A percentile compares a stretch with the other conserved stretches of the same genome.
phyloP scores from a whole-genome alignment of 305 asterid genomes.

The Fraxinus platypoda region DNA sequence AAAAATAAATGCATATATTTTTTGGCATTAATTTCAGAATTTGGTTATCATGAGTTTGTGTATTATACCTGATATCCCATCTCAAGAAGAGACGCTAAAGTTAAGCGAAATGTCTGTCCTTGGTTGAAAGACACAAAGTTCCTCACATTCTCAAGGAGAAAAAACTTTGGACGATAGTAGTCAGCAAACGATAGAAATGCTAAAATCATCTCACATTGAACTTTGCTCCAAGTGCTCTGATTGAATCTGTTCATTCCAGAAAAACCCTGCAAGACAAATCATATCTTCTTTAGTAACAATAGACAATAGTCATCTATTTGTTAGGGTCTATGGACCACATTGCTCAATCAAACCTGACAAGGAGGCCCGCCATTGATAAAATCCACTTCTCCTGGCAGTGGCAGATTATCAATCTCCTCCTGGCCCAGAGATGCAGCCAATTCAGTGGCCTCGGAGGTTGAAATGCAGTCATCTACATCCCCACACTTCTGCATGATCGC shows the following conservation, averaged over 20 bases:
- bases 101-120: conserved; percentile 52
- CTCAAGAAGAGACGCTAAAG: conserved; percentile 51
- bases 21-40: neutral
- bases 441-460: conserved; percentile 49
- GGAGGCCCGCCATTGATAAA: conserved; percentile 61
- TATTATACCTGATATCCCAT: conserved; percentile 52
- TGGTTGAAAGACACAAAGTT: conserved; percentile 51
- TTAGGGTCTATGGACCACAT: neutral
- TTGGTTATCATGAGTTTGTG: neutral
- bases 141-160: conserved; percentile 53
- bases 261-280: conserved; percentile 42
- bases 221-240: conserved; percentile 55
- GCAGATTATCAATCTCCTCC: conserved; percentile 38
- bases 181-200: conserved; percentile 54
- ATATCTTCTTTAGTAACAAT: neutral
- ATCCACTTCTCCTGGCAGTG: conserved; percentile 53
- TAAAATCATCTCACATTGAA: conserved; percentile 57
- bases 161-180: conserved; percentile 46
- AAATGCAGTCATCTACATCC: conserved; percentile 45
- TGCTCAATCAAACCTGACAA: conserved; percentile 42
- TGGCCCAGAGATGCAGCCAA: conserved; percentile 36
- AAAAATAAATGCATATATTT: neutral
- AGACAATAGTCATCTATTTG: neutral
- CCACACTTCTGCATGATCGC: conserved; percentile 49
- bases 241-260: conserved; percentile 59